Evolutionary conservation across 2,329 filamentous ascomycete genomes (phyloP).

Genomic region (Fusarium pininemorale): DNA sequence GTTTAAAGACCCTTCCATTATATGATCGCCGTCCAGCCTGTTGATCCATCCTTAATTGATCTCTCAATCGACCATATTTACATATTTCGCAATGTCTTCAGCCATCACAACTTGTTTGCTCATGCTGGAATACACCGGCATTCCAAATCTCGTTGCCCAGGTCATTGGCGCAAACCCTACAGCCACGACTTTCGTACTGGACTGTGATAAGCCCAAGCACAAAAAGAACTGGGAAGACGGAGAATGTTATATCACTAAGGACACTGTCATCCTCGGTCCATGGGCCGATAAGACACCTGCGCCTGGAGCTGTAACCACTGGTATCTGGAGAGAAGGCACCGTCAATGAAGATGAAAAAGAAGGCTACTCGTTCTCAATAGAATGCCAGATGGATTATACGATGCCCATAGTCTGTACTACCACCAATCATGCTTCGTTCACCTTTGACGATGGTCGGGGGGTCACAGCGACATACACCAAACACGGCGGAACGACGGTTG

Average conservation of each 20-base stretch:
- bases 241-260: background rate
- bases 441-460: rapidly evolving
- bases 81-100: background rate
- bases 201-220: background rate
- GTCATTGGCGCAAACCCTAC: background rate
- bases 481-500: background rate
- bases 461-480: background rate
- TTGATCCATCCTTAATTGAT: background rate
- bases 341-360: background rate
- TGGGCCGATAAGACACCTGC: background rate
- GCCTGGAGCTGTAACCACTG: background rate
- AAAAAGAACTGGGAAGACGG: background rate
- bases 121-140: background rate
- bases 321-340: background rate
- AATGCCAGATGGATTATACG: background rate
- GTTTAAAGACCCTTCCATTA: background rate
- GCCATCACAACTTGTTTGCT: background rate
- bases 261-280: background rate
- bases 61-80: background rate
- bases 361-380: background rate
- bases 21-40: background rate
- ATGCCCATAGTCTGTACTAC: background rate
- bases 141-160: background rate
- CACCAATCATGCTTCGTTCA: background rate
- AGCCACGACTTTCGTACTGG: background rate